Evolutionary conservation across 768 basidiomycete genomes (phyloP), one percentile per base, ranked within the genome.

Genomic region (Leccinum ochraceum): DNA sequence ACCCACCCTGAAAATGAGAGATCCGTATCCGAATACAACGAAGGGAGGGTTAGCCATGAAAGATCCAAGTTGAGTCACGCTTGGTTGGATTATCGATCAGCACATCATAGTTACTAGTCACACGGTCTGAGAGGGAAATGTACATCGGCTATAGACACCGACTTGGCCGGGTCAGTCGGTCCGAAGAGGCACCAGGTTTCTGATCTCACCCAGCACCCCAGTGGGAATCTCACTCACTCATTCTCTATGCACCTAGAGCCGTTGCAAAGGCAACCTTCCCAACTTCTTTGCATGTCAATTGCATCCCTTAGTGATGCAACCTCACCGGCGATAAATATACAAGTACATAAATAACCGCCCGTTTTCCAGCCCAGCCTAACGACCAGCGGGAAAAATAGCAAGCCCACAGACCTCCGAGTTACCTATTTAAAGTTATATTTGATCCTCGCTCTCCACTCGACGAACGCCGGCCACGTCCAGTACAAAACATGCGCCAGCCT

Each of bases 1-100:
- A 53, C 54, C 3, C 20, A 54, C 94, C 83, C 94, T 95, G 83
- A 90, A 96, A 59, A 96, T 95, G 44, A 97, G 81, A 6, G 92
- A 94, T 11, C 94, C 94, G 66, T 97, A 97, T 32, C 94, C 94
- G 66, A 96, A 97, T 13, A 96, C 90, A 56, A 91, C 79, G 70
- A 88, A 94, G 22, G 77, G 74, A 61, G 62, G 46, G 53, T 34
- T 28, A 0, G n/a, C 13, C 70, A 69, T 70, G n/a, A 16, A 53
- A 34, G 17, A 4, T 26, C 24, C 6, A 7, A 30, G 30, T 26
- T 36, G 46, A 48, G 46, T 49, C 24, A 42, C 42, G n/a, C 42
- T 42, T 42, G 42, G 3, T n/a, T 42, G 17, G 39, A 42, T n/a
- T 3, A 42, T 42, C 42, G 42, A 42, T 42, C 42, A n/a, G 39